These are phyloP conservation scores for Nakazawaea peltata DNA, from an alignment of 805 yeast genomes.

Conservation along the genomic window DNA sequence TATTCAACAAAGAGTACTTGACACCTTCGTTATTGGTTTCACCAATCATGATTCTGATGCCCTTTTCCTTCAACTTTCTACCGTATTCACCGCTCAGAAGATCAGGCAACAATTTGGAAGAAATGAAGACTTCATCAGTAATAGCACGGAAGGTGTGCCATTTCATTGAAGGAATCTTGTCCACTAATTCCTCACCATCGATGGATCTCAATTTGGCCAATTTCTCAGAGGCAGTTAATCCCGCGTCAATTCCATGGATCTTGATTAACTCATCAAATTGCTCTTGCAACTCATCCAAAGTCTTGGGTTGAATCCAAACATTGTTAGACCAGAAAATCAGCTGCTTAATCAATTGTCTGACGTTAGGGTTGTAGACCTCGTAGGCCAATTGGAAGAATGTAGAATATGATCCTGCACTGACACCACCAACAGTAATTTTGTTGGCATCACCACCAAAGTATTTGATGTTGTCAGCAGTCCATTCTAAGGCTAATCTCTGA, in stretches of 20 bases:
- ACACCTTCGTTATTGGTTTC: conserved; percentile 27
- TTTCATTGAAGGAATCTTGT: conserved; percentile 19
- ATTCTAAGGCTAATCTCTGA: conserved; percentile 36
- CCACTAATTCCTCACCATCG: conserved; percentile 14
- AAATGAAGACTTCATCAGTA: conserved; percentile 29
- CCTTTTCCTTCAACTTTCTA: conserved; percentile 15
- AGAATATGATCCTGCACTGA: conserved; percentile 40
- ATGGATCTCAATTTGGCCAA: conserved; percentile 11
- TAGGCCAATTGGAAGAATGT: conserved; percentile 33
- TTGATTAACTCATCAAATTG: conserved; percentile 29
- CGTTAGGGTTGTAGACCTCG: conserved; percentile 33
- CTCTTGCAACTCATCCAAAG: conserved; percentile 25
- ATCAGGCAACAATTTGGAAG: conserved; percentile 23
- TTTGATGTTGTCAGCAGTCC: conserved; percentile 34
- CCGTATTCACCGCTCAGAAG: conserved; percentile 22
- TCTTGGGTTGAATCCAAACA: conserved; percentile 31
- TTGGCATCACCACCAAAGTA: conserved; percentile 40
- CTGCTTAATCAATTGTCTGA: conserved; percentile 30
- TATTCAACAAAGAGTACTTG: conserved; percentile 23
- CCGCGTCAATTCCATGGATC: conserved; percentile 16
- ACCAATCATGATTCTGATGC: conserved; percentile 21
- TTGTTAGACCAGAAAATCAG: conserved; percentile 27
- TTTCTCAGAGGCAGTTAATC: conserved; percentile 13
- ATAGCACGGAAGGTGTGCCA: conserved; percentile 31
- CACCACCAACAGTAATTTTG: conserved; percentile 35